Evolutionary conservation across 2,329 filamentous ascomycete species (phyloP).

Genomic region (Sporothrix euskadiensis): DNA sequence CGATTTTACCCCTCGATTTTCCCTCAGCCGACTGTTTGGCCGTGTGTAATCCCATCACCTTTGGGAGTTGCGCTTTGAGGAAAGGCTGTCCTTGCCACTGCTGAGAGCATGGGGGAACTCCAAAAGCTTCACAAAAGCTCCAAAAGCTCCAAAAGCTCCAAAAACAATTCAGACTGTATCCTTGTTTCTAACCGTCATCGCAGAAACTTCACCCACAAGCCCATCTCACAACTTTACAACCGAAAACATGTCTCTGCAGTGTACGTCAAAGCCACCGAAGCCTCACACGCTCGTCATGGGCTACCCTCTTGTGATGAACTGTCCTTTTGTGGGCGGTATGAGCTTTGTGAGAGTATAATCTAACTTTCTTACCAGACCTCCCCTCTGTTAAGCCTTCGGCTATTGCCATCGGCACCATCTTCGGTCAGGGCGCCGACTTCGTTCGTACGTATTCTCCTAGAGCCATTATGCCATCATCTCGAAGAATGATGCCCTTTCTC

Average conservation of each 20-base stretch:
- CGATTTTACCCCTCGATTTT: slow-evolving; percentile 8
- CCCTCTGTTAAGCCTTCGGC: slow-evolving; percentile 92
- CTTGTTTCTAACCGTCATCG: slow-evolving; percentile 6
- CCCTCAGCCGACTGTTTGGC: background rate
- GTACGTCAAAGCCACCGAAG: slow-evolving; percentile 44
- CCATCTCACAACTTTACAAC: background rate
- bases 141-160: background rate
- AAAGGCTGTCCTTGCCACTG: background rate
- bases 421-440: slow-evolving; percentile 90
- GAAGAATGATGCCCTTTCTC: background rate
- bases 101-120: background rate
- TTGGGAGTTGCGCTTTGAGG: background rate
- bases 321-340: background rate
- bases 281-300: background rate
- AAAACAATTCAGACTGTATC: background rate
- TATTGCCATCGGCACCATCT: slow-evolving; percentile 91
- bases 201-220: background rate
- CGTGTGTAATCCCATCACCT: background rate
- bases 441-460: slow-evolving; percentile 48
- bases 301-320: background rate
- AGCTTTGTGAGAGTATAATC: background rate
- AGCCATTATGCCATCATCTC: background rate
- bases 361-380: slow-evolving; percentile 48
- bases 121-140: no score
- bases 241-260: slow-evolving; percentile 61